These are phyloP conservation scores for Stagonosporopsis tanaceti DNA, from an alignment of 2,329 filamentous ascomycete species.

Conservation along the genomic window DNA sequence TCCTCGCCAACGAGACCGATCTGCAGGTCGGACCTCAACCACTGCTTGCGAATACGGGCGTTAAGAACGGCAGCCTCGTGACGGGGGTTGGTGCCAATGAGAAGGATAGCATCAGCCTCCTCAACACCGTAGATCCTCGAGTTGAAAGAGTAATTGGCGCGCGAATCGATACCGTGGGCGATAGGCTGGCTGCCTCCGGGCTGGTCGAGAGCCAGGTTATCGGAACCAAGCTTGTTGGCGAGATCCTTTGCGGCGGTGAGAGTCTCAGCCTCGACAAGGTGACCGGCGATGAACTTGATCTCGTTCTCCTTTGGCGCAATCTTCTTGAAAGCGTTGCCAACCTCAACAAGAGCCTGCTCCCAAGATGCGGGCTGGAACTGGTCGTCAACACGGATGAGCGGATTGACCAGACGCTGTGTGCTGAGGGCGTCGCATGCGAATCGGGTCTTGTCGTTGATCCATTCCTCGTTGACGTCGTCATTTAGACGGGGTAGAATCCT, in stretches of 20 bases:
- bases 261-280: conserved; percentile 89
- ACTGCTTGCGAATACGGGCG: conserved; percentile 96
- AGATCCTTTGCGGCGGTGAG: conserved; percentile 97
- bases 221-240: conserved; percentile 93
- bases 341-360: conserved; percentile 93
- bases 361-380: conserved; percentile 93
- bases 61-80: conserved; percentile 96
- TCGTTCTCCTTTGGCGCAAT: conserved; percentile 88
- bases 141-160: conserved; percentile 97
- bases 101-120: conserved; percentile 88
- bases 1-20: conserved; percentile 89
- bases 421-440: conserved; percentile 97
- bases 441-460: conserved; percentile 98
- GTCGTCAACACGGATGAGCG: conserved; percentile 84
- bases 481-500: conserved; percentile 90
- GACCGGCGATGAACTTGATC: conserved; percentile 93
- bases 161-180: conserved; percentile 90
- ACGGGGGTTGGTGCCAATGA: conserved; percentile 93
- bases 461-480: conserved; percentile 98
- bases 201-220: conserved; percentile 93
- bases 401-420: conserved; percentile 94
- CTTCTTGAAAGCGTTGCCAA: conserved; percentile 79
- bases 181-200: conserved; percentile 82
- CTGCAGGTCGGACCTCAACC: conserved; percentile 92
- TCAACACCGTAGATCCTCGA: conserved; percentile 93